A percentile compares a stretch with the other conserved stretches of the same genome.
phyloP scores from a whole-genome alignment of 129 eudicot genomes.

The Artemisia annua region DNA sequence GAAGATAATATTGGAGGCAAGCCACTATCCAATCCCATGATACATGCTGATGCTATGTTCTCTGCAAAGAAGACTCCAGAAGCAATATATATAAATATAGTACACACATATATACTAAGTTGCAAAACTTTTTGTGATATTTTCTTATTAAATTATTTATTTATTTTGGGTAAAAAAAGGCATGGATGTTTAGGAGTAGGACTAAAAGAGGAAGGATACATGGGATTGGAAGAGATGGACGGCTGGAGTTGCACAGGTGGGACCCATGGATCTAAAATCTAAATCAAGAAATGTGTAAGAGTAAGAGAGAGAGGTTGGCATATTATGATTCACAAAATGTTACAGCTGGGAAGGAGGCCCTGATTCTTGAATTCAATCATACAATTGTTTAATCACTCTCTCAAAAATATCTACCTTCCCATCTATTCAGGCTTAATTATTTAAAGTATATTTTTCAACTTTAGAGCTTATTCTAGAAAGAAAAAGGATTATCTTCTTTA shows the following conservation, averaged over 20 bases:
- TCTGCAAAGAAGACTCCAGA: constrained; percentile 21
- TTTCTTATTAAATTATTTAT: not conserved
- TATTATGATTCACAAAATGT: constrained; percentile 7
- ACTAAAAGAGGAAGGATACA: not conserved
- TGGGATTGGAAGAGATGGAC: constrained; percentile 21
- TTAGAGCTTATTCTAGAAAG: not conserved
- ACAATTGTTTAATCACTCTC: constrained; percentile 1
- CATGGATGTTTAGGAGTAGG: constrained; percentile 10
- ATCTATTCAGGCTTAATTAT: not conserved
- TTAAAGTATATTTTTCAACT: not conserved
- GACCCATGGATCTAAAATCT: constrained; percentile 14
- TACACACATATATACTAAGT: constrained; percentile 1
- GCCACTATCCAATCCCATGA: not conserved
- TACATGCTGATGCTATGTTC: constrained; percentile 18
- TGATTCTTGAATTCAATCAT: not conserved
- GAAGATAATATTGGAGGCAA: not conserved
- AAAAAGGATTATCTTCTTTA: not conserved
- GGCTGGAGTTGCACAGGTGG: constrained; percentile 21
- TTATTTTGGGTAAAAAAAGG: not conserved
- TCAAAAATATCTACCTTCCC: constrained; percentile 23
- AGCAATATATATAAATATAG: constrained; percentile 1
- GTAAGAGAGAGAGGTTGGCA: not conserved
- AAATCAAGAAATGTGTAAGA: constrained; percentile 11
- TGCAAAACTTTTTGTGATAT: constrained; percentile 17
- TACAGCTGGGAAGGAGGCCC: constrained; percentile 24